These are phyloP conservation scores for Paraleonurus japonicus DNA, from an alignment of 257 asterid species.

Conservation along the genomic window DNA sequence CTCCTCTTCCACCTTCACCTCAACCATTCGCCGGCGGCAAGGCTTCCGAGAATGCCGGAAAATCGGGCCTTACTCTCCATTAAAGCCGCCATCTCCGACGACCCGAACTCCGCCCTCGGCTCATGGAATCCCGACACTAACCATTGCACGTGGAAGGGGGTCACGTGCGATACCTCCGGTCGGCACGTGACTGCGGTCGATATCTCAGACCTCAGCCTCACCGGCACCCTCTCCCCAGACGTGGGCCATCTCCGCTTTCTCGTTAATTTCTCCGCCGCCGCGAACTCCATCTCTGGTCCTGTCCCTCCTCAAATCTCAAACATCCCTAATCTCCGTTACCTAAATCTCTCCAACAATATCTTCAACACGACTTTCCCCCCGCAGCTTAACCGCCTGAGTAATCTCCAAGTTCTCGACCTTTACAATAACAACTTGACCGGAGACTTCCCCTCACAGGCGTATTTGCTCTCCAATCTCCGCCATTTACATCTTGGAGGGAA, in stretches of 20 bases:
- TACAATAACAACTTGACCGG: slow-evolving; percentile 85
- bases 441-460: slow-evolving; percentile 52
- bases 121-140: slow-evolving; percentile 59
- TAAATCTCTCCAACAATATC: slow-evolving; percentile 71
- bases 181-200: slow-evolving; percentile 70
- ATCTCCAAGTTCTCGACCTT: slow-evolving; percentile 67
- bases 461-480: slow-evolving; percentile 44
- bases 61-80: slow-evolving; percentile 59
- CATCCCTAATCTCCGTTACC: slow-evolving; percentile 49
- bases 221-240: slow-evolving; percentile 57
- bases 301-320: slow-evolving; percentile 58
- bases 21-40: slow-evolving; percentile 35
- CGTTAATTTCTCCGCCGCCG: slow-evolving; percentile 56
- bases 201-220: slow-evolving; percentile 58
- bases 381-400: slow-evolving; percentile 41
- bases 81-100: slow-evolving; percentile 65
- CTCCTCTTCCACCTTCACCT: slow-evolving; percentile 42
- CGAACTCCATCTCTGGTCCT: slow-evolving; percentile 59
- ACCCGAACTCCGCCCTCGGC: slow-evolving; percentile 56
- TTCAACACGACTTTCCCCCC: slow-evolving; percentile 58
- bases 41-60: slow-evolving; percentile 47
- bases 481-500: slow-evolving; percentile 87
- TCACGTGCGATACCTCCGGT: slow-evolving; percentile 64
- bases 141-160: slow-evolving; percentile 75
- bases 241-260: slow-evolving; percentile 63